Conservation (phyloP, 225 moss, liverwort and hornwort genomes). For the Straminergon stramineum region DNA sequence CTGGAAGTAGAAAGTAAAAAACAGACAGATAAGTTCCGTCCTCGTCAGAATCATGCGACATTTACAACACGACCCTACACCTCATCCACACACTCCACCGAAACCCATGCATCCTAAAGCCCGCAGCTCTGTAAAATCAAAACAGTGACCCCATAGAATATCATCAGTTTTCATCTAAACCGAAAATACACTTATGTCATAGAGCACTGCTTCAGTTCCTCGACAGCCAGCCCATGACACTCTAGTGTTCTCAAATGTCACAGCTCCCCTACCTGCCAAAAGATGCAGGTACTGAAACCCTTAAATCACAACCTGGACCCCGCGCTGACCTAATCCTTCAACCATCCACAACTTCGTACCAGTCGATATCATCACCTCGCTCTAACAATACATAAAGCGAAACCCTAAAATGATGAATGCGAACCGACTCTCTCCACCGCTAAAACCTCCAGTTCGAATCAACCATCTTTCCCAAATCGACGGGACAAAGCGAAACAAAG, state of each 20-base stretch:
- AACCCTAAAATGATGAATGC: neutral
- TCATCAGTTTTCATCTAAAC: neutral
- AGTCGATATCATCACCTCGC: neutral
- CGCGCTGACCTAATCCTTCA: neutral
- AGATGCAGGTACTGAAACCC: neutral
- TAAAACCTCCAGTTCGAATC: neutral
- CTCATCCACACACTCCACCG: neutral
- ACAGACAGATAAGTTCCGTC: fast-evolving
- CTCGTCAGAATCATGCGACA: neutral
- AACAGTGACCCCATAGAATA: neutral
- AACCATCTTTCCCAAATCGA: neutral
- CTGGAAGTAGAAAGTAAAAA: neutral
- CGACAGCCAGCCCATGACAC: no score
- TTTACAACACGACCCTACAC: no score
- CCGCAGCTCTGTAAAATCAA: neutral
- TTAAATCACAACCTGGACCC: neutral
- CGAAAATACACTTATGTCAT: neutral
- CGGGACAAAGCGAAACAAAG: no score
- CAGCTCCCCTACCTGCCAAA: fast-evolving
- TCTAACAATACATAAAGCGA: fast-evolving
- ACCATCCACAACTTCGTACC: neutral
- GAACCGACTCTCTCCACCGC: neutral
- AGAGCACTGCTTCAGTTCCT: neutral
- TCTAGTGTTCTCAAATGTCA: neutral
- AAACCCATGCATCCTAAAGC: neutral